phyloP scores from a whole-genome alignment of 306 rosid species.

The Argentina anserina region DNA sequence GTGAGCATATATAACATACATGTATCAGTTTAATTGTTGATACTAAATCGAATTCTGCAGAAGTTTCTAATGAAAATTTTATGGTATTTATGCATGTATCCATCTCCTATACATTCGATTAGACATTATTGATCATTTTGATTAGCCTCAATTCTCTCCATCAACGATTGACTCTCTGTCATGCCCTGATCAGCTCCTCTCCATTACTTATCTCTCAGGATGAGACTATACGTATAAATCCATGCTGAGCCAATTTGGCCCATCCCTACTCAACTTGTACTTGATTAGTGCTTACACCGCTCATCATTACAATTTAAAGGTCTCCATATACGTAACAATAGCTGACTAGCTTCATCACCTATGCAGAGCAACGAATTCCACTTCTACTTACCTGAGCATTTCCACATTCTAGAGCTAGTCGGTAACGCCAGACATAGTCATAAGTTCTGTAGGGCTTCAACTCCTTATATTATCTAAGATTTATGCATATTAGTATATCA shows the following conservation, averaged over 20 bases:
- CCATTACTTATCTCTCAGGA: no score
- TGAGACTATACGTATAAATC: no score
- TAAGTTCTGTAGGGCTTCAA: neutral
- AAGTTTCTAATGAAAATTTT: neutral
- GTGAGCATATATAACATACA: neutral
- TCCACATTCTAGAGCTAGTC: neutral
- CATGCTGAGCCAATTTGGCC: no score
- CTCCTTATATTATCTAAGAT: neutral
- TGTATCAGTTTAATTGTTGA: neutral
- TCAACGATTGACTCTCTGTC: neutral
- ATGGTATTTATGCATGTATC: neutral
- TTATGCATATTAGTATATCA: neutral
- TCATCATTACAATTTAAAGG: neutral
- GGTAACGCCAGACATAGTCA: neutral
- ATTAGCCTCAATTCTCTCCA: neutral
- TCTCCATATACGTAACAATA: neutral
- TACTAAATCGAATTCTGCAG: neutral
- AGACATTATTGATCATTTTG: neutral
- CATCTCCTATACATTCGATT: neutral
- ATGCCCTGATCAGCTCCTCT: neutral
- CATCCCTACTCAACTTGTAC: neutral
- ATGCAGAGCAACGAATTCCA: neutral
- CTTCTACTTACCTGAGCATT: neutral
- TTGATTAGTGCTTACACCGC: neutral
- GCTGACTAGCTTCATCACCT: neutral